These are phyloP conservation scores for Tulasnella sp. DNA, from an alignment of 768 basidiomycete species.

Conservation along the genomic window DNA sequence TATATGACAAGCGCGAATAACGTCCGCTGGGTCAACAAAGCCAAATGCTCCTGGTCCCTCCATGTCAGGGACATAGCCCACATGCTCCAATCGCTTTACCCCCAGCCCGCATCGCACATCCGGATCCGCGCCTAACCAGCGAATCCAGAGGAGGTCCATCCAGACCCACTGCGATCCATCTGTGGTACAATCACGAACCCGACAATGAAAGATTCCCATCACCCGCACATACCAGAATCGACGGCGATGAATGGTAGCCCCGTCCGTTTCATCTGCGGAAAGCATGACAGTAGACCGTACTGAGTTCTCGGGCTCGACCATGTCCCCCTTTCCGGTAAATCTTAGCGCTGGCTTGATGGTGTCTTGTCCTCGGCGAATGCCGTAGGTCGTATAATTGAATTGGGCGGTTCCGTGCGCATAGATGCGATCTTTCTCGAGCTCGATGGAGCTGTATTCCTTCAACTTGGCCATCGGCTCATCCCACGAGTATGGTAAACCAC, in stretches of 20 bases:
- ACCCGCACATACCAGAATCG: constrained; percentile 26
- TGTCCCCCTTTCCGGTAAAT: neutral
- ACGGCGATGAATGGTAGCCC: neutral
- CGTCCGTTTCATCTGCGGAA: neutral
- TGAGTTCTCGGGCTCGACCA: neutral
- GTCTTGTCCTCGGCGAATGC: constrained; percentile 11
- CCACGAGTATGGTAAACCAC: neutral
- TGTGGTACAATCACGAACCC: neutral
- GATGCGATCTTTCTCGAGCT: neutral
- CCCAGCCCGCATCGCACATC: constrained; percentile 28
- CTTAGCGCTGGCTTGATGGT: neutral
- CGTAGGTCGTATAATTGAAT: constrained; percentile 18
- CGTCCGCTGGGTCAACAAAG: constrained; percentile 39
- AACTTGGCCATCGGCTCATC: neutral
- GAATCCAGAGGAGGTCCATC: constrained; percentile 41
- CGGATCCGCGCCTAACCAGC: constrained; percentile 33
- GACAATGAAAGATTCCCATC: constrained; percentile 5
- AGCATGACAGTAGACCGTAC: neutral
- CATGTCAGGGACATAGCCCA: constrained; percentile 35
- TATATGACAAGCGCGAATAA: constrained; percentile 38
- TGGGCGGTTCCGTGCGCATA: neutral
- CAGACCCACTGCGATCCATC: neutral
- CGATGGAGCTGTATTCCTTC: neutral
- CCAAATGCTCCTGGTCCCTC: constrained; percentile 34
- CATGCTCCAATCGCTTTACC: constrained; percentile 29